Conservation (phyloP, 179 eudicot species). For the Spinacia oleracea region DNA sequence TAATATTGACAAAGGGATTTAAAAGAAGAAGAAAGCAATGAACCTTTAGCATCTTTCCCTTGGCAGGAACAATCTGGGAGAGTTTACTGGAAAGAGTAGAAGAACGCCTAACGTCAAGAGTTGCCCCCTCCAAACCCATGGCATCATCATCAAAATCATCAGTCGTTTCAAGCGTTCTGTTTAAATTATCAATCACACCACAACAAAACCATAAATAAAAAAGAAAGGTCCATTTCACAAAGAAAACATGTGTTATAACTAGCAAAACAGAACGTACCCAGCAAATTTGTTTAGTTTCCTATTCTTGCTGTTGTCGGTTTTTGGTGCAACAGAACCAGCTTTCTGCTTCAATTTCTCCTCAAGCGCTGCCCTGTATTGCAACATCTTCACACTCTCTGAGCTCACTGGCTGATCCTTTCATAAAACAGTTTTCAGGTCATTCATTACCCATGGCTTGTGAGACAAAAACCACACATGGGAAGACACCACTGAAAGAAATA, state of each 20-base stretch:
- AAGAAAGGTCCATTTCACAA: background rate
- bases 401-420: conserved; percentile 61
- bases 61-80: conserved; percentile 45
- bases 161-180: conserved; percentile 70
- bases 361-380: conserved; percentile 77
- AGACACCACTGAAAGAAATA: background rate
- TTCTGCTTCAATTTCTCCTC: conserved; percentile 84
- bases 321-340: conserved; percentile 51
- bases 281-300: conserved; percentile 40
- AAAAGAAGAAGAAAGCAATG: background rate
- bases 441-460: conserved; percentile 20
- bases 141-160: conserved; percentile 93
- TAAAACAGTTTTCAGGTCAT: conserved; percentile 13
- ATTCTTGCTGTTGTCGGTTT: conserved; percentile 34
- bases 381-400: conserved; percentile 76
- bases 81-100: conserved; percentile 40
- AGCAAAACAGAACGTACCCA: conserved; percentile 34
- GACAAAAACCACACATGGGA: background rate
- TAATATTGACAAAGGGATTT: background rate
- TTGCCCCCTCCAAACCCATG: conserved; percentile 41
- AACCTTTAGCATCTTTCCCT: conserved; percentile 51
- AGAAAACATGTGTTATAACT: conserved; percentile 1
- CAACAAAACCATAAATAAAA: background rate
- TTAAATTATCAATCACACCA: conserved; percentile 21
- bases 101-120: conserved; percentile 33